These are phyloP conservation scores for Aquilaria sinensis DNA, from an alignment of 345 rosid genomes.

Conservation along the genomic window DNA sequence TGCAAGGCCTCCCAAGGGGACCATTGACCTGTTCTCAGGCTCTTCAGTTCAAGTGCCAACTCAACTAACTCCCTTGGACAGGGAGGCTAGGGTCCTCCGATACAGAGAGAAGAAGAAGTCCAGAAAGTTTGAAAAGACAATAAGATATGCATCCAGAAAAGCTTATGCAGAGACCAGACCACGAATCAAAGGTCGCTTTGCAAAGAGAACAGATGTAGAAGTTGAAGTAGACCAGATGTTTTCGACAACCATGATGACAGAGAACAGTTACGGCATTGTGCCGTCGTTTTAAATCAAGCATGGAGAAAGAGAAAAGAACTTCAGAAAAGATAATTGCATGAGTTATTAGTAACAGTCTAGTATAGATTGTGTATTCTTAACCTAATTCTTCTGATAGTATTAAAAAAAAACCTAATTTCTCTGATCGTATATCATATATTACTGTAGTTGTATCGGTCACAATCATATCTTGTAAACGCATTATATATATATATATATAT, in stretches of 20 bases:
- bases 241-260: slow-evolving; percentile 43
- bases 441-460: too few relatives aligned
- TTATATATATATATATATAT: too few relatives aligned
- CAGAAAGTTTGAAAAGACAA: slow-evolving; percentile 87
- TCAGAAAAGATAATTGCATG: slow-evolving; percentile 3
- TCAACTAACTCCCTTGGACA: slow-evolving; percentile 70
- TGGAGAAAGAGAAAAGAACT: neutral
- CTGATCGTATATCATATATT: too few relatives aligned
- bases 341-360: slow-evolving; percentile 17
- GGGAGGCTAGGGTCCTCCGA: slow-evolving; percentile 87
- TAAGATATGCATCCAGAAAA: slow-evolving; percentile 95
- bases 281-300: slow-evolving; percentile 51
- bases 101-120: slow-evolving; percentile 95
- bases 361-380: slow-evolving; percentile 15
- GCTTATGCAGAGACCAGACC: slow-evolving; percentile 97
- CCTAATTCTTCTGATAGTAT: slow-evolving; percentile 1
- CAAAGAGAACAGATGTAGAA: slow-evolving; percentile 61
- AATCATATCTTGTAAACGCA: too few relatives aligned
- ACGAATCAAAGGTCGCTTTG: slow-evolving; percentile 86
- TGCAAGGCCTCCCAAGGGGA: slow-evolving; percentile 42
- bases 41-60: slow-evolving; percentile 46
- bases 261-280: slow-evolving; percentile 61
- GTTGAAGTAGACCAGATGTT: slow-evolving; percentile 62
- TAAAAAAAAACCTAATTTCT: too few relatives aligned
- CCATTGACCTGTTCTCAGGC: slow-evolving; percentile 48